phyloP scores from a whole-genome alignment of 352 stramenopile species.

The Globisporangium okanoganense region DNA sequence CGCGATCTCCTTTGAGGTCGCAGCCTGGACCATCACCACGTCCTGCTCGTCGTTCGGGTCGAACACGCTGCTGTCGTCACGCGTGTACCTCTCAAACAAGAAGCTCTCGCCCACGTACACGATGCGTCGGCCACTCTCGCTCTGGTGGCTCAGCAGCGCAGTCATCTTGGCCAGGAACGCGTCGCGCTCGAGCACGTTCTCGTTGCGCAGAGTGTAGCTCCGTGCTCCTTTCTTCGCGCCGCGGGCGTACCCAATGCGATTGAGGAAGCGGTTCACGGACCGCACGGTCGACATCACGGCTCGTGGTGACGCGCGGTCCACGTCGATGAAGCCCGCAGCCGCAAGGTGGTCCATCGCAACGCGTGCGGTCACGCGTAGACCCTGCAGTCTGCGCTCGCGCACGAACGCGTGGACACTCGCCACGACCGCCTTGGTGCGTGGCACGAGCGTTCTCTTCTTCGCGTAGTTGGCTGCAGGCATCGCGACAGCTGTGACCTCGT shows the following conservation, averaged over 20 bases:
- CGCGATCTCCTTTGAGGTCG: background rate
- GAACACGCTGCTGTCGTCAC: constrained; percentile 8
- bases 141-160: background rate
- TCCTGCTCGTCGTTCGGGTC: constrained; percentile 13
- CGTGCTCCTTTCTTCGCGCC: background rate
- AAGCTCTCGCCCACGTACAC: constrained; percentile 14
- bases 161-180: constrained; percentile 6
- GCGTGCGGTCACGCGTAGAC: background rate
- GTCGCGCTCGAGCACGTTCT: background rate
- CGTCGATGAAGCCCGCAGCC: background rate
- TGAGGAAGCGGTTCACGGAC: constrained; percentile 4
- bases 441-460: constrained; percentile 3
- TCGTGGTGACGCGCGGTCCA: background rate
- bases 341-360: constrained; percentile 1
- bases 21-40: background rate
- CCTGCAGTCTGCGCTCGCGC: background rate
- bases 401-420: constrained; percentile 5
- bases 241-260: constrained; percentile 1
- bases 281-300: background rate
- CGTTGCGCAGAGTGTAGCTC: background rate
- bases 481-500: background rate
- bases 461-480: background rate
- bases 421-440: background rate
- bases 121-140: background rate
- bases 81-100: background rate